Evolutionary conservation across 805 yeast genomes (phyloP).

Genomic region (Pichia gijzeniarum): DNA sequence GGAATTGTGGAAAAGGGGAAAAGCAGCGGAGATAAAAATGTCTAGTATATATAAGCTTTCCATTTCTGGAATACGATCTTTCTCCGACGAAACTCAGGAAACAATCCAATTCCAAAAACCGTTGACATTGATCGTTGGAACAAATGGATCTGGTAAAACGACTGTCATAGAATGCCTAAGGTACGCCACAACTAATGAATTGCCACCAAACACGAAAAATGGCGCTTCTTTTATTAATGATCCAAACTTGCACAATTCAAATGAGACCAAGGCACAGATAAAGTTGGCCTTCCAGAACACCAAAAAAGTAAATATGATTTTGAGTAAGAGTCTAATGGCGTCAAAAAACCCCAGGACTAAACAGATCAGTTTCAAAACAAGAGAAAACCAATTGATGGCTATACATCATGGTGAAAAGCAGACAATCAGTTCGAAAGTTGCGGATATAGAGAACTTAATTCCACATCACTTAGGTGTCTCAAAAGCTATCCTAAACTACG

Average conservation of each 20-base stretch:
- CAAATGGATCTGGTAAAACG: constrained; percentile 95
- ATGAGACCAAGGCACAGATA: constrained; percentile 81
- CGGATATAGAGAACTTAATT: constrained; percentile 75
- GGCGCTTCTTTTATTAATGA: constrained; percentile 90
- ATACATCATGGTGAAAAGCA: constrained; percentile 59
- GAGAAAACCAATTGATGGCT: constrained; percentile 81
- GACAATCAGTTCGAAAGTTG: constrained; percentile 71
- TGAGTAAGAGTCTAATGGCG: constrained; percentile 79
- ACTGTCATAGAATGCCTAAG: constrained; percentile 91
- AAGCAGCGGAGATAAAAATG: constrained; percentile 20
- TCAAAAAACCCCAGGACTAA: constrained; percentile 47
- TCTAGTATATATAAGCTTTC: constrained; percentile 52
- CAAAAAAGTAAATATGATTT: constrained; percentile 71
- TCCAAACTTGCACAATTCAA: constrained; percentile 72
- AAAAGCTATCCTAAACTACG: constrained; percentile 80
- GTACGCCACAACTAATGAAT: constrained; percentile 90
- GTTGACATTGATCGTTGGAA: constrained; percentile 88
- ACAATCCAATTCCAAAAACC: constrained; percentile 88
- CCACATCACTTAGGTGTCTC: constrained; percentile 87
- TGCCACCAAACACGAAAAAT: constrained; percentile 93
- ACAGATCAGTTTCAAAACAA: constrained; percentile 68
- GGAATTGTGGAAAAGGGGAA: too few species aligned
- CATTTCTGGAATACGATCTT: constrained; percentile 86
- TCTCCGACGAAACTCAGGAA: constrained; percentile 78
- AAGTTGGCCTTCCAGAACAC: constrained; percentile 77